Conservation (phyloP, 345 rosid species). For the Citrus unshiu region DNA sequence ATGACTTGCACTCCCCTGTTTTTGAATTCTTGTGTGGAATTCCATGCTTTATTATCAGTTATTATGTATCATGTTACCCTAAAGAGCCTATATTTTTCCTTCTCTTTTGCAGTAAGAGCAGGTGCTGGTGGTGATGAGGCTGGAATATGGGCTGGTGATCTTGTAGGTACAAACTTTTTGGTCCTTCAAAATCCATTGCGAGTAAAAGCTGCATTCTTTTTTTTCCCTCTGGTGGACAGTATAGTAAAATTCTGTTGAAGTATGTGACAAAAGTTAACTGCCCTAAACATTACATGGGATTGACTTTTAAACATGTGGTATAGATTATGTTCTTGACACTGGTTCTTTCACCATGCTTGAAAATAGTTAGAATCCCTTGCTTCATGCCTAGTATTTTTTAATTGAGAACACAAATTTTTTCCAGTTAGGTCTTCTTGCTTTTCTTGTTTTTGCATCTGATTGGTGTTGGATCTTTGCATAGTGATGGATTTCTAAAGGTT, state of each 20-base stretch:
- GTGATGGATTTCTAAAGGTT: background rate
- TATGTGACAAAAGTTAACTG: background rate
- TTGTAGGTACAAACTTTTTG: conserved; percentile 93
- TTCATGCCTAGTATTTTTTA: background rate
- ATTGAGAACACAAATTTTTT: background rate
- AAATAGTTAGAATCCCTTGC: background rate
- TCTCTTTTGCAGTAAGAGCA: conserved; percentile 73
- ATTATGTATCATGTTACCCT: conserved; percentile 3
- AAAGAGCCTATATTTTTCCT: conserved; percentile 5
- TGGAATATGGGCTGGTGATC: conserved; percentile 99
- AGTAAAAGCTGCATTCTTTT: conserved; percentile 12
- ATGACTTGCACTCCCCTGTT: conserved; percentile 1
- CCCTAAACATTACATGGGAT: background rate
- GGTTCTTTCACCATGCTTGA: background rate
- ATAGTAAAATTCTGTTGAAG: background rate
- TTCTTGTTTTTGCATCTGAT: background rate
- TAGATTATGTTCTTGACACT: background rate
- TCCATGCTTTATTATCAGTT: background rate
- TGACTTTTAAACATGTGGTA: background rate
- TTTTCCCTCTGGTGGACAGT: background rate
- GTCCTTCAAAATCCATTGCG: conserved; percentile 24
- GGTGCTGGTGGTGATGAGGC: conserved; percentile 99
- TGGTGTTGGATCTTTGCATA: background rate
- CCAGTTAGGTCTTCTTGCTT: background rate
- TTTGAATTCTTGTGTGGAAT: conserved; percentile 1